Base-by-base conservation (phyloP, 768 basidiomycete genomes). In the Tylopilus sp. region DNA sequence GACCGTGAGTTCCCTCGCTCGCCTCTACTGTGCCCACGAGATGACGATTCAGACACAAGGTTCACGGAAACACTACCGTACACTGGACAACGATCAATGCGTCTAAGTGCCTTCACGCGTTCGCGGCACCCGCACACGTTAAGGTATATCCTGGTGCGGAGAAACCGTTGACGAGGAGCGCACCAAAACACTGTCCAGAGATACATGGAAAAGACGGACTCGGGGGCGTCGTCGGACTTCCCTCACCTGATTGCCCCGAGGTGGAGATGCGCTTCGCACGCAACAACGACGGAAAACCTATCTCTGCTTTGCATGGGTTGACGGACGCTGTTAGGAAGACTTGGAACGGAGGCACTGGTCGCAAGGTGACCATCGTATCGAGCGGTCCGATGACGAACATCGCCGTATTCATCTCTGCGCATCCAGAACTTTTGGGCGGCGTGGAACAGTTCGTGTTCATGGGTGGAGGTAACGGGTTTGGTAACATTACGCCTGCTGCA, bases 381-480 rank as follows among this genome's bases (percentile, higher is more conserved):
- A 84, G 79, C 4, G 92, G 92, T 0, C 88, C 92, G 2, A 83
- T 91, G 83, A 94, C 93, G 19, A 96, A 94, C 57, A 76, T 89
- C 31, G 86, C 84, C 0, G 68, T 87, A 7, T 86, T 90, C 59
- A 73, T 85, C 17, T 73, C 74, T 52, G 78, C 78, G 2, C 80
- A 83, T 72, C 80, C 83, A 0, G 75, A 81, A 26, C 70, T 85
- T 4, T 56, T 80, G 19, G 72, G 72, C 3, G 78, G 71, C 12
- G 68, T 84, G 7, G 75, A 77, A 37, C 71, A 79, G 48, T 72
- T 83, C 38, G 78, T 82, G 14, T 78, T 92, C 62, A 95, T 96
- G 92, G 92, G 92, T 12, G 92, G 92, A n/a, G 91, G 84, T 3
- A 84, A 91, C 26, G 92, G 92, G 10, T 64, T 89, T 22, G 92